phyloP scores from a whole-genome alignment of 2,329 filamentous ascomycete species.

The Aureobasidium sp. region DNA sequence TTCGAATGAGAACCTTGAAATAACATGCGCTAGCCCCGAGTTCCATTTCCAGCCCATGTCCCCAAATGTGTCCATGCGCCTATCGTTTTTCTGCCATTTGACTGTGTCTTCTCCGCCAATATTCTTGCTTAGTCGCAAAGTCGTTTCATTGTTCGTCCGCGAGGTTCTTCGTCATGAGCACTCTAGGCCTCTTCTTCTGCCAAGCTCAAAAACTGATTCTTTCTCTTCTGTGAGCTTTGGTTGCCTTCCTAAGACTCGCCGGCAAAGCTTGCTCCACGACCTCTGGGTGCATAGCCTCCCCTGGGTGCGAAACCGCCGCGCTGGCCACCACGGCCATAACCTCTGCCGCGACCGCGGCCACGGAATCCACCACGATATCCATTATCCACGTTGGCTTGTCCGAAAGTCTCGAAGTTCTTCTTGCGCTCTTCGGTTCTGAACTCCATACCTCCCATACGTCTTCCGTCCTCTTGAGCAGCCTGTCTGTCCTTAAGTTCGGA shows the following conservation, averaged over 20 bases:
- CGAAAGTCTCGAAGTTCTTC: conserved; percentile 96
- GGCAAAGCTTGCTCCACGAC: conserved; percentile 6
- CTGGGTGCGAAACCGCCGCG: conserved; percentile 4
- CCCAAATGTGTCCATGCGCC: background rate
- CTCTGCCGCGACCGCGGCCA: conserved; percentile 69
- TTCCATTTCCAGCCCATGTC: background rate
- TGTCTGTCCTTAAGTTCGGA: conserved; percentile 86
- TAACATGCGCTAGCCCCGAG: background rate
- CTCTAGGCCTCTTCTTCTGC: background rate
- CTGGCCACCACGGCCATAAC: conserved; percentile 37
- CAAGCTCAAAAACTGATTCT: background rate
- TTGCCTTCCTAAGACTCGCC: conserved; percentile 4
- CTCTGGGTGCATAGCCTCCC: background rate
- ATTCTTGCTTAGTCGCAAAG: background rate
- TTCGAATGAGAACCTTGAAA: background rate
- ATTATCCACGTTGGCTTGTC: conserved; percentile 85
- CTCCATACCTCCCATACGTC: conserved; percentile 61
- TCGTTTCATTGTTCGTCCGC: conserved; percentile 6
- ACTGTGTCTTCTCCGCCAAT: no score
- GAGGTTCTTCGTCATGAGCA: background rate
- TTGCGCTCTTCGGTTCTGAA: conserved; percentile 90
- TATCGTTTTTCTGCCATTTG: background rate
- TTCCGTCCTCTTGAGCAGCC: conserved; percentile 56
- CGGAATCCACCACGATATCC: conserved; percentile 68
- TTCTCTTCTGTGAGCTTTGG: background rate